Base-by-base conservation (phyloP, 345 rosid species). In the Lenwebbia sp. region DNA sequence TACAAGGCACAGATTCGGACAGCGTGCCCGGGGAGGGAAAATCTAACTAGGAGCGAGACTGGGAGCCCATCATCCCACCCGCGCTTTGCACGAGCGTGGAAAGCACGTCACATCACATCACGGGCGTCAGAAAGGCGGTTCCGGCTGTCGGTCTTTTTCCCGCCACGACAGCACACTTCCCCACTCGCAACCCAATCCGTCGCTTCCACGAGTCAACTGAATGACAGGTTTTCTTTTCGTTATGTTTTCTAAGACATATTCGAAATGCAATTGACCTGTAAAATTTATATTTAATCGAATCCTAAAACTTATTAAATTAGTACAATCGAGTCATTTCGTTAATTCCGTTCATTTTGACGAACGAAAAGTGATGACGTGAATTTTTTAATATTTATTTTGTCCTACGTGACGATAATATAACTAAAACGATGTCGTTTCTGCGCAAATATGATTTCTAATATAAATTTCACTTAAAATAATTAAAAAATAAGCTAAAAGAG, bases 361-460 rank as follows among this genome's bases (percentile, higher is more conserved):
- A 11, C 0, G 0, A 12, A 12, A 50, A 50, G 12, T 50, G 12
- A 50, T 11, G 13, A 50, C 14, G 12, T 50, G 4, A 50, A 6
- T 3, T 50, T 50, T 50, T 50, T 2, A 50, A 50, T 50, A 11
- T 50, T 50, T 12, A n/a, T n/a, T 11, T 2, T 3, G 0, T 50
- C 13, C 0, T 47, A 9, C 2, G 3, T 47, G 3, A 1, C 14
- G 51, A 49, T 49, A 0, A 2, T 10, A 10, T 49, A 13, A 3
- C 3, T 11, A 50, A 50, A 50, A 50, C 4, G 4, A 50, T 0
- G 0, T 50, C 0, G 0, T 50, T 50, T 50, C 3, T 1, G 14
- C 0, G 13, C 4, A 50, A 49, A 50, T 10, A 3, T 3, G 4
- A 50, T 10, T 10, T 10, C 12, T 49, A 49, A 49, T 49, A 49